Conservation (phyloP, 768 basidiomycete species). For the Lentinula sp. region DNA sequence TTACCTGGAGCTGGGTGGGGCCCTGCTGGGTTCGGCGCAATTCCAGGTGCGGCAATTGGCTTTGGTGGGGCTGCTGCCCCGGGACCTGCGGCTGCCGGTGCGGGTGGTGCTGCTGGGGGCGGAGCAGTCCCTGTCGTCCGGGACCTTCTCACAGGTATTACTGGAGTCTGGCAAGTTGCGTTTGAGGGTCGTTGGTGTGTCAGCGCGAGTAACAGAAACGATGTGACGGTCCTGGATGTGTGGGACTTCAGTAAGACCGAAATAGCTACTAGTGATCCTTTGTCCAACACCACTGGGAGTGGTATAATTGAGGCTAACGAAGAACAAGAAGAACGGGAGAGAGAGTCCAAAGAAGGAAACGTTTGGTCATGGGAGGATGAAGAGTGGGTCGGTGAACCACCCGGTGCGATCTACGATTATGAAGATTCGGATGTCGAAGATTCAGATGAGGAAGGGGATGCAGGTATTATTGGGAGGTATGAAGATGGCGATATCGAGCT, state of each 20-base stretch:
- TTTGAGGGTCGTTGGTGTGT: constrained; percentile 94
- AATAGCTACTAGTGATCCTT: background rate
- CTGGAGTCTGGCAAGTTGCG: constrained; percentile 96
- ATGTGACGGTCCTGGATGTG: constrained; percentile 77
- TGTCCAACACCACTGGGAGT: background rate
- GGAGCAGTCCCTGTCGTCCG: constrained; percentile 64
- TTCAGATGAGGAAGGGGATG: constrained; percentile 14
- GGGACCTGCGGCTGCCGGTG: background rate
- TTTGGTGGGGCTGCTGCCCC: background rate
- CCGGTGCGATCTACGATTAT: constrained; percentile 70
- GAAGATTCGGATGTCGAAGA: constrained; percentile 30
- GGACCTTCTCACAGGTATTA: constrained; percentile 86
- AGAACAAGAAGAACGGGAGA: constrained; percentile 9
- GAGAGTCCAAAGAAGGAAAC: background rate
- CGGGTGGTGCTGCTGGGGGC: background rate
- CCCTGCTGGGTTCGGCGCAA: background rate
- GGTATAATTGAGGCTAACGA: background rate
- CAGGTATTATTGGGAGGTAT: constrained; percentile 14
- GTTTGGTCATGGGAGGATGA: constrained; percentile 24
- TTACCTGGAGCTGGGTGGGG: background rate
- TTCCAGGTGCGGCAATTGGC: background rate
- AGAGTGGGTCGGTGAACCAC: constrained; percentile 80
- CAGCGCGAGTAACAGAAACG: constrained; percentile 81
- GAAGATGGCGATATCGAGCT: constrained; percentile 7
- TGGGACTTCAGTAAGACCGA: constrained; percentile 70